Evolutionary conservation across 441 rosid species (phyloP).

Genomic region (Macaranga tanarius): DNA sequence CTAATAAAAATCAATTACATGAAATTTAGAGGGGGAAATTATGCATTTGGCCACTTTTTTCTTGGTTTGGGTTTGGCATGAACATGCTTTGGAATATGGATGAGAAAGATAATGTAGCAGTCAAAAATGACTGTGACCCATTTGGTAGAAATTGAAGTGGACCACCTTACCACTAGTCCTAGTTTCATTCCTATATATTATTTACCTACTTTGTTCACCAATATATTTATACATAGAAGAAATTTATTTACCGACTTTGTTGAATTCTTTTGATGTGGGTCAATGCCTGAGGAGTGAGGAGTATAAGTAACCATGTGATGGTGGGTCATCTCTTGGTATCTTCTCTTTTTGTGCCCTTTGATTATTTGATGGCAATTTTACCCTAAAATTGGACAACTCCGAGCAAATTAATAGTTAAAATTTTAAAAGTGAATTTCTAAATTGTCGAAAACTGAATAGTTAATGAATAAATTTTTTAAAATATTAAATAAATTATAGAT

Average conservation of each 20-base stretch:
- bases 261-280: conserved; percentile 14
- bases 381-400: no score
- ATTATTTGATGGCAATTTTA: not conserved
- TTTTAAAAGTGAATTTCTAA: no score
- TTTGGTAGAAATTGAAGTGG: conserved; percentile 22
- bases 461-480: no score
- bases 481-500: no score
- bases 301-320: conserved; percentile 26
- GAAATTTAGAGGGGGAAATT: no score
- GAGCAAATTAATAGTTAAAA: no score
- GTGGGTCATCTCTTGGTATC: conserved; percentile 13
- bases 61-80: conserved; percentile 4
- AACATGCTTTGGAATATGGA: not conserved
- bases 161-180: conserved; percentile 1
- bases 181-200: not conserved
- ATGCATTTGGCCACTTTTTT: no score
- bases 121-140: conserved; percentile 25
- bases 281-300: conserved; percentile 4
- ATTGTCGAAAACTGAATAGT: no score
- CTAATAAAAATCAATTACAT: no score
- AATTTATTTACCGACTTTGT: conserved; percentile 16
- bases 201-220: conserved; percentile 19
- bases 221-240: no score
- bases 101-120: not conserved
- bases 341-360: not conserved